Conservation (phyloP, 768 basidiomycete genomes). For the Pholiota microspora region DNA sequence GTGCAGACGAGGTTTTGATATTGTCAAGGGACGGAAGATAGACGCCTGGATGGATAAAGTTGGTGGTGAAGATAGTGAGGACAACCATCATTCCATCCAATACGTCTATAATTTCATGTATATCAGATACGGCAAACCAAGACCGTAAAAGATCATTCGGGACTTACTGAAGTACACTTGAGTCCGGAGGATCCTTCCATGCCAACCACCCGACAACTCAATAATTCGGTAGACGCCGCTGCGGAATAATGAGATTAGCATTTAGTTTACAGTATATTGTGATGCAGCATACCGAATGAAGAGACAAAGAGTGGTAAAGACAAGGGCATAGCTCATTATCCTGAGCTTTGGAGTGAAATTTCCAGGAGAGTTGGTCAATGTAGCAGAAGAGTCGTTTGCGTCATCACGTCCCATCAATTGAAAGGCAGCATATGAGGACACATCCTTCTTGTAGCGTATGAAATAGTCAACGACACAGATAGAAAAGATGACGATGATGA, state of each 20-base stretch:
- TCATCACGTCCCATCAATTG: not conserved
- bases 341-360: slow-evolving; percentile 22
- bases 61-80: slow-evolving; percentile 43
- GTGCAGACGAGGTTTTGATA: too few relatives aligned
- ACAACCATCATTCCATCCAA: slow-evolving; percentile 49
- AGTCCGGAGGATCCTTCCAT: slow-evolving; percentile 45
- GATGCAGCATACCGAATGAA: slow-evolving; percentile 41
- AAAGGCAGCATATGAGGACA: not conserved
- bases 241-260: not conserved
- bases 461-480: slow-evolving; percentile 44
- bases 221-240: slow-evolving; percentile 51
- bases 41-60: slow-evolving; percentile 42
- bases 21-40: slow-evolving; percentile 3
- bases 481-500: slow-evolving; percentile 38
- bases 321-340: slow-evolving; percentile 31
- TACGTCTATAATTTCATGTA: slow-evolving; percentile 30
- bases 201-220: slow-evolving; percentile 50
- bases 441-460: slow-evolving; percentile 32
- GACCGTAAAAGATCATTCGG: not conserved
- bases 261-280: not conserved
- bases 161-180: slow-evolving; percentile 47
- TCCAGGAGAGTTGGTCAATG: not conserved
- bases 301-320: slow-evolving; percentile 40
- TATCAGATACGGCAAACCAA: too few relatives aligned
- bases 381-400: not conserved